Evolutionary conservation across 345 rosid species (phyloP), one percentile per base, ranked within the genome.

Genomic region (Gossypium anomalum): DNA sequence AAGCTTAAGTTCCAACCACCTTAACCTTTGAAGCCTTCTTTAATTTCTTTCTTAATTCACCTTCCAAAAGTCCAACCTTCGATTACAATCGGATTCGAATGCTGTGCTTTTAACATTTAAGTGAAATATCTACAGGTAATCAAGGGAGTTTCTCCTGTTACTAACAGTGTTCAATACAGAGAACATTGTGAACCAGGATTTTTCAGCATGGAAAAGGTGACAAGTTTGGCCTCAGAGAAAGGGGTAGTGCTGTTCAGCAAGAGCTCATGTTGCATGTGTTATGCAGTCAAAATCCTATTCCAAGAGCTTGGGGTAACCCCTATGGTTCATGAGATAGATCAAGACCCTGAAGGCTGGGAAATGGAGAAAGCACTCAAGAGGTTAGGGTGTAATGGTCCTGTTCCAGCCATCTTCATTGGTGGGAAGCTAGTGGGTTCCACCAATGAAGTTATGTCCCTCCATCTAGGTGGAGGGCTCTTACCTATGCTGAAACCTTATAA

Each of bases 391-490:
- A 78, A 78, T 68, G 83, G 89, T 2, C 86, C 93, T 7, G 84
- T 89, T 22, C 97, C 97, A 9, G 90, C 93, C 8, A 88, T 92
- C 74, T 92, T 92, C 80, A 87, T 92, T 0, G 90, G 86, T 10
- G 97, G 94, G 58, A 81, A 86, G 81, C 85, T 88, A 4, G 78
- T 89, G 25, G 97, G 97, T 3, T 87, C 97, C 57, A 92, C 94
- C 72, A 88, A 92, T 69, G 93, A 88, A 80, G 90, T 92, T 82
- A 92, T 89, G 97, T 89, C 97, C 55, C 91, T 85, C 70, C 97
- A 92, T 71, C 88, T 92, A 41, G 82, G 91, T 73, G 97, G 94
- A 75, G 72, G 78, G 27, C 89, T 92, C 49, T 76, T 81, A 71
- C 90, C 89, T 20, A 57, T 88, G 86, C 84, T 89, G 74, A 88